These are phyloP conservation scores for Alternaria consortialis DNA, from an alignment of 2,329 filamentous ascomycete genomes.

Conservation along the genomic window DNA sequence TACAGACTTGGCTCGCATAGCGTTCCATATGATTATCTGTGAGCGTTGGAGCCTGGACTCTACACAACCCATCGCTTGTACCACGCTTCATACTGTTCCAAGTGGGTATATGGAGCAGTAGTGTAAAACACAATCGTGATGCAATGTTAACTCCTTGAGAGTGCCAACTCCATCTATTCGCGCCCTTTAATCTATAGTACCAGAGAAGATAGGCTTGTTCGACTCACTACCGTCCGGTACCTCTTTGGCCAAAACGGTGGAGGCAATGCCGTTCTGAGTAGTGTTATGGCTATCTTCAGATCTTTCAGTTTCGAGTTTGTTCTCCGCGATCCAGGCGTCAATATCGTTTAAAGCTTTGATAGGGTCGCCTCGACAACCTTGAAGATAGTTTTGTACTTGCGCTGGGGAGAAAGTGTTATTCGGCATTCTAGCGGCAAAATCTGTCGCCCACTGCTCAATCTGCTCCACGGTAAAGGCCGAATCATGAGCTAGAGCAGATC, in stretches of 20 bases:
- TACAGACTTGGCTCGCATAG: not conserved
- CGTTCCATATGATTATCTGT: not conserved
- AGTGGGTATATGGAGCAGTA: not conserved
- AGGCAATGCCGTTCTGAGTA: not conserved
- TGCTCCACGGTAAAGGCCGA: constrained; percentile 28
- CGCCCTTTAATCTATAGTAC: not conserved
- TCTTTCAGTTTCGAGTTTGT: not conserved
- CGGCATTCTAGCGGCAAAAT: constrained; percentile 41
- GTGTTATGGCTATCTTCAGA: too few species aligned
- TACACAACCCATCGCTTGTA: not conserved
- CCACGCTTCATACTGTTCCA: not conserved
- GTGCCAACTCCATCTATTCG: not conserved
- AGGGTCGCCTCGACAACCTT: constrained; percentile 39
- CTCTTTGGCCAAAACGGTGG: not conserved
- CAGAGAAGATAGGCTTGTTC: not conserved
- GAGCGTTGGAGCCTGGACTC: not conserved
- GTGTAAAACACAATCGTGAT: not conserved
- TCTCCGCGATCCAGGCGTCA: constrained; percentile 33
- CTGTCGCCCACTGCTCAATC: constrained; percentile 31
- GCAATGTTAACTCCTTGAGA: not conserved
- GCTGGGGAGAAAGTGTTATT: constrained; percentile 42
- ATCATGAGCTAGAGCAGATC: constrained; percentile 29
- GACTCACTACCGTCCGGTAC: not conserved
- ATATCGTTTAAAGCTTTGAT: constrained; percentile 29
- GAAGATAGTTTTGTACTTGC: constrained; percentile 44